Evolutionary conservation across 1,284 basidiomycete genomes (phyloP), one percentile per base, ranked within the genome.

Genomic region (Phellopilus nigrolimitatus): DNA sequence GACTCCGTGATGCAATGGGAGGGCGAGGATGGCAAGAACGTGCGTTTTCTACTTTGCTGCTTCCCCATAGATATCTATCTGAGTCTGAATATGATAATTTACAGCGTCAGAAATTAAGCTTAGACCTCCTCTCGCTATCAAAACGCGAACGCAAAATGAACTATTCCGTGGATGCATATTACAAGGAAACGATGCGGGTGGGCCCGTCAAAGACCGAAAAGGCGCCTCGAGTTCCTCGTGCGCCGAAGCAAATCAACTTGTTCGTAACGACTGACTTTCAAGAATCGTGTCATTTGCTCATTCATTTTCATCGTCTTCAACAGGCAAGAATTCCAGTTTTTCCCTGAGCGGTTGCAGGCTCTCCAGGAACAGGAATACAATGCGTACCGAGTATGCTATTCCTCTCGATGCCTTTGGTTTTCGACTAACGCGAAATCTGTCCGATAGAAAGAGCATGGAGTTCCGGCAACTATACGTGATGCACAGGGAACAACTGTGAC

Each of bases 311-410:
- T n/a, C n/a, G n/a, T n/a, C n/a, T n/a, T n/a, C n/a, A n/a, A 39
- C 59, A 94, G 91, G 59, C 87, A 95, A 71, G 95, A 98, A 66
- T 97, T 95, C 77, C 95, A 99, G 64, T 99, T 99, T 76, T 97
- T 91, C 73, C 90, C 95, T 2, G 79, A 84, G 0, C 76, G 87
- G 42, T 71, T 99, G 7, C 76, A 82, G 8, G 86, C 87, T 61
- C 72, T 98, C 40, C 94, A 98, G 66, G 91, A 97, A 61, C 81
- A 86, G 52, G 97, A 98, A 67, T 72, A 87, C 27, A 85, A 88
- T 4, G 88, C 85, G 15, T 85, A 87, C 68, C 87, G 88, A 72
- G 90, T 85, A 47, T 47, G 70, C n/a, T n/a, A n/a, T 22, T 22
- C 15, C 28, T 37, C 19, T 22, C 19, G 17, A 28, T 47, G 3